These are phyloP conservation scores for Pythium pyrilobum DNA, from an alignment of 352 stramenopile genomes.

Conservation along the genomic window DNA sequence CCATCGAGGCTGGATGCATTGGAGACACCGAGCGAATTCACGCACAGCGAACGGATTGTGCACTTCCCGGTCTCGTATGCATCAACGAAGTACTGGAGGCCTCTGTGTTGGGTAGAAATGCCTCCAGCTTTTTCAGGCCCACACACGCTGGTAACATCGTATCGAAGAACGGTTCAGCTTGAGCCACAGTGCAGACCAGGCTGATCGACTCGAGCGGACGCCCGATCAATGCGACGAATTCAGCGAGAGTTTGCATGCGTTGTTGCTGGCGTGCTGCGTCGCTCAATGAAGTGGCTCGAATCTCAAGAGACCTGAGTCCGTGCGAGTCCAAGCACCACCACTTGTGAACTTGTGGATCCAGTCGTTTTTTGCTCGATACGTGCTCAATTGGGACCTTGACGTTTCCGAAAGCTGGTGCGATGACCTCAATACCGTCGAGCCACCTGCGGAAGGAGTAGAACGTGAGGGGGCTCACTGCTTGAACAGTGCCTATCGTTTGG, in stretches of 20 bases:
- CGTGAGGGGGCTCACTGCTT: neutral
- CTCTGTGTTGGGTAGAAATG: neutral
- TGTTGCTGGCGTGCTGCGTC: neutral
- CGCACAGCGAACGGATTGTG: neutral
- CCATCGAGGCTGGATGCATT: slow-evolving; percentile 1
- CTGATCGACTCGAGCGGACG: neutral
- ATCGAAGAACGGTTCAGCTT: neutral
- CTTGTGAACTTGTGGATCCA: neutral
- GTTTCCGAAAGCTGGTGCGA: neutral
- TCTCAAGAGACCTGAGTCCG: neutral
- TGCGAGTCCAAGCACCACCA: slow-evolving; percentile 8
- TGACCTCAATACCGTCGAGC: neutral
- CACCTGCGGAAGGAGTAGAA: neutral
- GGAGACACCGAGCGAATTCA: neutral
- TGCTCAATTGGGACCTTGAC: neutral
- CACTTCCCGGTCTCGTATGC: slow-evolving; percentile 5
- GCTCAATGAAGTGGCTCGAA: neutral
- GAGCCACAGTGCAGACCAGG: neutral
- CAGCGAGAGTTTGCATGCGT: neutral
- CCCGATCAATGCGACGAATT: neutral
- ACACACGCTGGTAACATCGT: neutral
- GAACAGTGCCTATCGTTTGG: neutral
- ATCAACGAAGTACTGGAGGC: slow-evolving; percentile 1
- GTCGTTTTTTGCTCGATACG: neutral
- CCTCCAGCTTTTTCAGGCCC: neutral